Evolutionary conservation across 768 basidiomycete genomes (phyloP).

Genomic region (Mycena filopes): DNA sequence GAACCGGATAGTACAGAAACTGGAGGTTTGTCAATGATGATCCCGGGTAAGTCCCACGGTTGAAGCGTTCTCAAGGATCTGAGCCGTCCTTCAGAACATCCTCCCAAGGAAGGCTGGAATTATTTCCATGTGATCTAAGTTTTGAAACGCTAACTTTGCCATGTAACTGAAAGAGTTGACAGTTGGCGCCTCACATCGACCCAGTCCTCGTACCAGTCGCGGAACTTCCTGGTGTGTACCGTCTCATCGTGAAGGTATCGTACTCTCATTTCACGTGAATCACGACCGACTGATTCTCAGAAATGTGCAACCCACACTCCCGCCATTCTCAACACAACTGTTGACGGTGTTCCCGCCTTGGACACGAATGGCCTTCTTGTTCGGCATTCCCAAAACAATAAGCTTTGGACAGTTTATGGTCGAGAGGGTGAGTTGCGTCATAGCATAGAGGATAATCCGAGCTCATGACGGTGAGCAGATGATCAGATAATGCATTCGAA

Average conservation of each 20-base stretch:
- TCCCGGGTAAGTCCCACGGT: conserved; percentile 14
- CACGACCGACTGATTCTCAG: neutral
- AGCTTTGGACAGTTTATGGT: conserved; percentile 51
- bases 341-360: conserved; percentile 45
- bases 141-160: neutral
- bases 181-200: conserved; percentile 31
- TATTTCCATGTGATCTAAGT: conserved; percentile 20
- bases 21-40: conserved; percentile 8
- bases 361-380: conserved; percentile 53
- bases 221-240: conserved; percentile 23
- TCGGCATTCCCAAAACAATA: conserved; percentile 50
- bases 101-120: conserved; percentile 29
- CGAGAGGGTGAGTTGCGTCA: conserved; percentile 31
- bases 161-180: neutral
- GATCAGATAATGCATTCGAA: conserved; percentile 57
- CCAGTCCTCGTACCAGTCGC: conserved; percentile 25
- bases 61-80: too few relatives aligned
- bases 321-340: conserved; percentile 44
- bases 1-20: conserved; percentile 8
- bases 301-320: conserved; percentile 33
- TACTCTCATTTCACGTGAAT: neutral
- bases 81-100: neutral
- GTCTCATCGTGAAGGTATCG: conserved; percentile 20
- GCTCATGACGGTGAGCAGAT: conserved; percentile 35
- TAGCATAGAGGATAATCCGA: neutral